Conservation (phyloP, 345 rosid genomes). For the Noccaea bulbosa region DNA sequence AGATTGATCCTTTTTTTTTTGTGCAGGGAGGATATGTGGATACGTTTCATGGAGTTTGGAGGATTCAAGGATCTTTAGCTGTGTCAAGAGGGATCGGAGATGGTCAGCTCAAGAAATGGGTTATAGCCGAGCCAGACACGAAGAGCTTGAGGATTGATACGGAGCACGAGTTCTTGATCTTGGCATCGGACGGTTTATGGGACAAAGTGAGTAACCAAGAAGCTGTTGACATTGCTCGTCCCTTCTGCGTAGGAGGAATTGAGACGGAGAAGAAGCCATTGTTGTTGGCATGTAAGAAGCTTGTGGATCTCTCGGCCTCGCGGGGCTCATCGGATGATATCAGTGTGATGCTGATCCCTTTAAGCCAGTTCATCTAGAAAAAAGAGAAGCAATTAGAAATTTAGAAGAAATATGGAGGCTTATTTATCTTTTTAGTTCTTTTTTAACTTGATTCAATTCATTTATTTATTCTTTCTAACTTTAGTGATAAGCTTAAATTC, state of each 20-base stretch:
- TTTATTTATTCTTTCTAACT: constrained; percentile 42
- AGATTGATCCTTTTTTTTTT: background rate
- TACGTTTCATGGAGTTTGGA: constrained; percentile 71
- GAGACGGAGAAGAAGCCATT: constrained; percentile 45
- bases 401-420: constrained; percentile 30
- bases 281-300: constrained; percentile 66
- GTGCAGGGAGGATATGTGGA: constrained; percentile 86
- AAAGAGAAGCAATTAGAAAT: background rate
- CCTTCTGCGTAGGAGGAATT: constrained; percentile 46
- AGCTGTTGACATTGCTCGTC: constrained; percentile 75
- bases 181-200: constrained; percentile 94
- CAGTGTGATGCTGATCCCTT: constrained; percentile 65
- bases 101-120: constrained; percentile 70
- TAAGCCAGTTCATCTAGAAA: constrained; percentile 46
- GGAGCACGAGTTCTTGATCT: constrained; percentile 77
- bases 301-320: constrained; percentile 63
- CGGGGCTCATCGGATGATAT: constrained; percentile 81
- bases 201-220: constrained; percentile 87
- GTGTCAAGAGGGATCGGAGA: constrained; percentile 91
- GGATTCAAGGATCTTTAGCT: constrained; percentile 82
- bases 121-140: constrained; percentile 80
- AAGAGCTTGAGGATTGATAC: constrained; percentile 48
- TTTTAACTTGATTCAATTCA: constrained; percentile 23
- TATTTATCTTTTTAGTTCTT: constrained; percentile 6
- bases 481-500: constrained; percentile 12